Base-by-base conservation (phyloP, 106 monocot species). In the Gastrodia elata region DNA sequence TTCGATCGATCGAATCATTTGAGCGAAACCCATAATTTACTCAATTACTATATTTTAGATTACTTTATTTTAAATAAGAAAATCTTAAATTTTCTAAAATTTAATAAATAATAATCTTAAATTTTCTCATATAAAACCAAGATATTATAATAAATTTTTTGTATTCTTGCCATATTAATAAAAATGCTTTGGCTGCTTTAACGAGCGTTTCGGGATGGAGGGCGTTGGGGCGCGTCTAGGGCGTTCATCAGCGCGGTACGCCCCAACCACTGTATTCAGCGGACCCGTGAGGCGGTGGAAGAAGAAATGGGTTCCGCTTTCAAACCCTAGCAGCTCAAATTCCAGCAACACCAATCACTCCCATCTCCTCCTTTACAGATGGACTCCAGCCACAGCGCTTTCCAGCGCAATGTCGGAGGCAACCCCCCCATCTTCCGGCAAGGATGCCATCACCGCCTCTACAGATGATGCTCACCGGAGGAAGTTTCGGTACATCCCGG, bases 231-330 rank as follows among this genome's bases (percentile, higher is more conserved):
- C 87, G 11, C 85, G 95, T 9, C 82, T 92, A 40, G 95, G 95
- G 38, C 87, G 95, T 6, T 92, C 95, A 13, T 96, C 95, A 59
- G 84, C 95, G 18, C 80, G 95, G 26, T 96, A 89, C 79, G 85
- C 84, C 0, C 89, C 95, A 35, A 75, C 89, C 28, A 73, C 89
- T 1, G 88, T 84, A 35, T 96, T 96, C 92, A 87, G 70, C 71
- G 95, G 95, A 7, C 91, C 89, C 26, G 95, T 96, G 39, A 64
- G 89, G 75, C 85, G 85, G 77, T 96, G 95, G 95, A 87, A 82
- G 77, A 96, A 96, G 89, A 85, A 67, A 70, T 96, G 95, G 95
- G 87, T 96, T 33, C 87, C 87, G 24, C 78, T 88, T 70, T 71
- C 87, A 18, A 82, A 72, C 71, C 74, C 87, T 65, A 78, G 38